These are phyloP conservation scores for Meredithiella fracta DNA, from an alignment of 2,329 filamentous ascomycete species.

Conservation along the genomic window DNA sequence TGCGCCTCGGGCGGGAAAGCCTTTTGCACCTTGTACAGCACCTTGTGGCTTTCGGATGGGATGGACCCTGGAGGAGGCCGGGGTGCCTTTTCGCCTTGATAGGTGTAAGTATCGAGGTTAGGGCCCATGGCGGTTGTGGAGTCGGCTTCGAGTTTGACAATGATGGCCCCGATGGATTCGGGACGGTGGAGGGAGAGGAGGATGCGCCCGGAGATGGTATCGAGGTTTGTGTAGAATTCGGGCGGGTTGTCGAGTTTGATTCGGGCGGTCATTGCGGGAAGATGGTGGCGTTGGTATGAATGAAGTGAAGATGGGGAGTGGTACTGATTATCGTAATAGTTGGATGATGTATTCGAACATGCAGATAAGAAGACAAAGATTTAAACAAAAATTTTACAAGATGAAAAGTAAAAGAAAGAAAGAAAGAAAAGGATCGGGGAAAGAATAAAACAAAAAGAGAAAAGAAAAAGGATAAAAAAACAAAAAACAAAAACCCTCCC, in stretches of 20 bases:
- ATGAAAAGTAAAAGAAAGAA: too few species aligned
- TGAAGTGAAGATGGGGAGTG: too few species aligned
- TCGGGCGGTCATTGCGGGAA: conserved; percentile 41
- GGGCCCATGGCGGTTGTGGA: conserved; percentile 46
- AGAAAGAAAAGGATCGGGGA: too few species aligned
- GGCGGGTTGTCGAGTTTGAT: conserved; percentile 50
- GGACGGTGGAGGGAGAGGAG: conserved; percentile 43
- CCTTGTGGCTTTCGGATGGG: conserved; percentile 47
- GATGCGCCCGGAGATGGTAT: conserved; percentile 49
- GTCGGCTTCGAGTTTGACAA: conserved; percentile 74
- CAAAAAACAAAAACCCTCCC: too few species aligned
- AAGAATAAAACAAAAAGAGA: too few species aligned
- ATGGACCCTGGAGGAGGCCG: conserved; percentile 18
- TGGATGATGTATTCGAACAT: too few species aligned
- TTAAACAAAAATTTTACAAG: too few species aligned
- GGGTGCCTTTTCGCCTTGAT: conserved; percentile 10
- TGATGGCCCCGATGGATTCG: conserved; percentile 54
- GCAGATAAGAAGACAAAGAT: too few species aligned
- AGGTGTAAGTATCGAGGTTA: conserved; percentile 23
- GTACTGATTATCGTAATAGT: too few species aligned
- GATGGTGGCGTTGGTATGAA: too few species aligned
- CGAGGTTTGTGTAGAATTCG: conserved; percentile 66
- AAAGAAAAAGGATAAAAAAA: too few species aligned
- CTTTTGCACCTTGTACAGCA: conserved; percentile 56
- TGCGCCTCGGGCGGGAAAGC: conserved; percentile 49